These are phyloP conservation scores for Endoconidiophora laricicola DNA, from an alignment of 2,329 filamentous ascomycete species.

Conservation along the genomic window DNA sequence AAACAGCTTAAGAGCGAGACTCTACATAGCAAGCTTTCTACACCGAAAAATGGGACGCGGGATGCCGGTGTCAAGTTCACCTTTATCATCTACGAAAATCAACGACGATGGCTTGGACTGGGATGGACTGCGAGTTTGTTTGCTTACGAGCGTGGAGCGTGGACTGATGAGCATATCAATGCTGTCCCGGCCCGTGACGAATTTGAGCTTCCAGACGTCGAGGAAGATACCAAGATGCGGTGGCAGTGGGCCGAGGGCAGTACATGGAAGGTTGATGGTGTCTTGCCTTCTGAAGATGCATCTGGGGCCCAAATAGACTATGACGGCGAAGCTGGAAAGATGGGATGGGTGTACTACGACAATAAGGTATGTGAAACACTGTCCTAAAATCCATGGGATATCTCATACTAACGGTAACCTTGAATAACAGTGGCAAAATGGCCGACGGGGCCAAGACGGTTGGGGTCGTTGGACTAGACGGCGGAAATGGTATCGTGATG, in stretches of 20 bases:
- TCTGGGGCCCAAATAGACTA: conserved; percentile 26
- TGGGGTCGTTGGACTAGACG: conserved; percentile 91
- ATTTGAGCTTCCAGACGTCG: conserved; percentile 44
- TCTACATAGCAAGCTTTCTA: conserved; percentile 2
- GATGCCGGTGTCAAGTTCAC: conserved; percentile 84
- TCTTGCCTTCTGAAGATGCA: conserved; percentile 27
- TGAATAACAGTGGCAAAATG: conserved; percentile 61
- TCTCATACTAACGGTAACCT: conserved; percentile 1
- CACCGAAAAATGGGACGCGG: conserved; percentile 17
- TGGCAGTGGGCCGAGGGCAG: conserved; percentile 72
- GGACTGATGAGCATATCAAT: conserved; percentile 94
- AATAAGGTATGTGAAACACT: conserved; percentile 54
- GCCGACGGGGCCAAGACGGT: conserved; percentile 67
- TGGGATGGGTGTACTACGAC: conserved; percentile 95
- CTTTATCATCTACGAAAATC: conserved; percentile 92
- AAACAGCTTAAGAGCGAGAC: conserved; percentile 24
- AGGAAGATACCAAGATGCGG: conserved; percentile 38
- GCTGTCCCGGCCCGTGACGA: conserved; percentile 56
- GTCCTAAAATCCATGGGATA: not conserved
- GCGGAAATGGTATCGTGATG: conserved; percentile 91
- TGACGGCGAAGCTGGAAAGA: conserved; percentile 42
- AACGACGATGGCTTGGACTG: conserved; percentile 83
- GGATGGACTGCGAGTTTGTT: conserved; percentile 90
- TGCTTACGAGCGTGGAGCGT: conserved; percentile 73
- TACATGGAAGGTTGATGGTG: conserved; percentile 74